These are phyloP conservation scores for Trichosporon inkin DNA, from an alignment of 1,284 basidiomycete genomes.

Conservation along the genomic window DNA sequence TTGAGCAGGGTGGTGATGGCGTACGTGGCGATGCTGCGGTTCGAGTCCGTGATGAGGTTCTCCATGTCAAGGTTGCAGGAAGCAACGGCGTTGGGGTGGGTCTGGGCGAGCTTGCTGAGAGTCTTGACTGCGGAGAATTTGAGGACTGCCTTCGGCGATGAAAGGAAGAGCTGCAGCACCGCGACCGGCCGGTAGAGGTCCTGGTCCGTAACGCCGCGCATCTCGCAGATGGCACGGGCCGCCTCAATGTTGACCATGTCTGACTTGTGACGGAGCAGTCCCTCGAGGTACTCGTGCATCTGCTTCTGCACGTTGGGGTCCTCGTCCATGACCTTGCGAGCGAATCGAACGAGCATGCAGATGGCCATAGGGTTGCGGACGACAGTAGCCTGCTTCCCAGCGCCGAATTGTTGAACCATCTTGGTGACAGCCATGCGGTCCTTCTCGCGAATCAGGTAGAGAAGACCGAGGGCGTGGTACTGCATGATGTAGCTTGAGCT, in stretches of 20 bases:
- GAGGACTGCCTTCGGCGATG: constrained; percentile 85
- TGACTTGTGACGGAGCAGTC: constrained; percentile 95
- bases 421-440: constrained; percentile 99
- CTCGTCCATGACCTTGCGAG: constrained; percentile 95
- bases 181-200: constrained; percentile 85
- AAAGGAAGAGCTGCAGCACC: constrained; percentile 87
- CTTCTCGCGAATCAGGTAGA: constrained; percentile 93
- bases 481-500: constrained; percentile 91
- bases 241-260: constrained; percentile 99
- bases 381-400: constrained; percentile 67
- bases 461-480: constrained; percentile 91
- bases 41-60: constrained; percentile 92
- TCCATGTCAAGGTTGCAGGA: constrained; percentile 97
- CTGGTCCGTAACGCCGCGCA: constrained; percentile 71
- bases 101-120: constrained; percentile 78
- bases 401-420: constrained; percentile 96
- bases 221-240: constrained; percentile 93
- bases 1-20: constrained; percentile 98
- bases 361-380: constrained; percentile 97
- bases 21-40: constrained; percentile 95
- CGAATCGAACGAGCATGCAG: constrained; percentile 97
- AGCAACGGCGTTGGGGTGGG: constrained; percentile 79
- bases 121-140: constrained; percentile 98
- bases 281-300: constrained; percentile 91
- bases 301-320: constrained; percentile 90